Conservation (phyloP, 306 rosid species). For the Leucaena leucocephala region DNA sequence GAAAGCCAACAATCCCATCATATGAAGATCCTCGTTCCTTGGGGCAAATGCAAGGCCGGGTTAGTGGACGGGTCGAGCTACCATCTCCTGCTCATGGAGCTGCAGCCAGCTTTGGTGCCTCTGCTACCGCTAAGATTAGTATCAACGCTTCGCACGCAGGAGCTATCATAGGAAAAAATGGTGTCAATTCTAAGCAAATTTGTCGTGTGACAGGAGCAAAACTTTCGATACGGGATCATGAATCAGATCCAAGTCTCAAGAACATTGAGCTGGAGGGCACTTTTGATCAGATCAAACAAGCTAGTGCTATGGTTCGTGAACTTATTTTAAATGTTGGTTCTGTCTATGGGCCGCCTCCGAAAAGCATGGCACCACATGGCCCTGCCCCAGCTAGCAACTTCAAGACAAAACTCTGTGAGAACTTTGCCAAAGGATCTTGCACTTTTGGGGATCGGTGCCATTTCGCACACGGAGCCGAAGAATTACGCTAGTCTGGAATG, state of each 20-base stretch:
- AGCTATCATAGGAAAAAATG: conserved; percentile 71
- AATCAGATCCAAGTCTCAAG: conserved; percentile 55
- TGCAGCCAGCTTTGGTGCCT: conserved; percentile 63
- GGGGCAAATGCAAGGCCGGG: conserved; percentile 51
- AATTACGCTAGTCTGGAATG: conserved; percentile 55
- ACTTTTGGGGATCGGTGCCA: conserved; percentile 78
- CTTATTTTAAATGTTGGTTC: conserved; percentile 56
- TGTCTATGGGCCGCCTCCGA: conserved; percentile 45
- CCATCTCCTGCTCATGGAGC: conserved; percentile 46
- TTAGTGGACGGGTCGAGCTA: conserved; percentile 49
- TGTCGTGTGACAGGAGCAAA: conserved; percentile 71
- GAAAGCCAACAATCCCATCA: conserved; percentile 58
- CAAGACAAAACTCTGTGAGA: conserved; percentile 68
- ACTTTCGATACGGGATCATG: conserved; percentile 66
- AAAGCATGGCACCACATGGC: conserved; percentile 27
- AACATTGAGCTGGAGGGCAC: conserved; percentile 75
- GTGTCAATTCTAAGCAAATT: conserved; percentile 67
- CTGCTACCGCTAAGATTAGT: conserved; percentile 67
- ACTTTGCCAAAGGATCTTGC: conserved; percentile 62
- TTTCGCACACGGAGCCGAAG: conserved; percentile 69
- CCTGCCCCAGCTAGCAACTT: conserved; percentile 48
- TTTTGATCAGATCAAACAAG: conserved; percentile 70
- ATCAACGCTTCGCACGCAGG: conserved; percentile 71
- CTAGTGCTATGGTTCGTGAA: conserved; percentile 69
- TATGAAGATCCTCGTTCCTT: conserved; percentile 56